phyloP scores from a whole-genome alignment of 2,329 filamentous ascomycete genomes.

The Penicillium brevicompactum region DNA sequence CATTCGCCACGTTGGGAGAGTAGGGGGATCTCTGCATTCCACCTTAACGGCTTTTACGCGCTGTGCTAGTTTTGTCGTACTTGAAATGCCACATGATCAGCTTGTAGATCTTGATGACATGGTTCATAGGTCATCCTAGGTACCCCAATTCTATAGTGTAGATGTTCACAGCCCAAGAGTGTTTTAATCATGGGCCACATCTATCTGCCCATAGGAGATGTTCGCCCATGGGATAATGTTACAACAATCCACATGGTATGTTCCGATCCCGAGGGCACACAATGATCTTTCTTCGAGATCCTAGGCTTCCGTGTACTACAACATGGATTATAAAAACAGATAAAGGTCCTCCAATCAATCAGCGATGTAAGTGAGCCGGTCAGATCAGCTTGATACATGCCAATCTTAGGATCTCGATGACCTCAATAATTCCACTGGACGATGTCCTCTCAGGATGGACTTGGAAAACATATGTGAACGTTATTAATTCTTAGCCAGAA shows the following conservation, averaged over 20 bases:
- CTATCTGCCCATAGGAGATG: not conserved
- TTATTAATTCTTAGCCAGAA: not conserved
- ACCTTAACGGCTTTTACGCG: constrained; percentile 20
- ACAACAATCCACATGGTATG: not conserved
- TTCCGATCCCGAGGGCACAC: not conserved
- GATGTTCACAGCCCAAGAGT: not conserved
- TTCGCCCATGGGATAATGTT: not conserved
- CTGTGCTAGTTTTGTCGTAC: not conserved
- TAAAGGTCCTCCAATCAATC: not conserved
- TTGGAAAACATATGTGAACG: no score
- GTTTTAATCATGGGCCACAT: not conserved
- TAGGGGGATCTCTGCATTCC: constrained; percentile 15
- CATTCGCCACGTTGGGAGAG: not conserved
- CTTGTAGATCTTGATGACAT: not conserved
- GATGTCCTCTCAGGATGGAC: no score
- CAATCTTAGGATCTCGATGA: not conserved
- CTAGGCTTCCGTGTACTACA: not conserved
- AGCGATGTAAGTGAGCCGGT: not conserved
- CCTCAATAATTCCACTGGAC: not conserved
- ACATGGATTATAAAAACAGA: not conserved
- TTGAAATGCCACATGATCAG: not conserved
- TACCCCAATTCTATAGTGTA: not conserved
- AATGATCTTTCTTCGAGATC: not conserved
- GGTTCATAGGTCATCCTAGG: not conserved
- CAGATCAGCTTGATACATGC: not conserved